Conservation (phyloP, 1,284 basidiomycete genomes). For the Apiotrichum porosum region DNA sequence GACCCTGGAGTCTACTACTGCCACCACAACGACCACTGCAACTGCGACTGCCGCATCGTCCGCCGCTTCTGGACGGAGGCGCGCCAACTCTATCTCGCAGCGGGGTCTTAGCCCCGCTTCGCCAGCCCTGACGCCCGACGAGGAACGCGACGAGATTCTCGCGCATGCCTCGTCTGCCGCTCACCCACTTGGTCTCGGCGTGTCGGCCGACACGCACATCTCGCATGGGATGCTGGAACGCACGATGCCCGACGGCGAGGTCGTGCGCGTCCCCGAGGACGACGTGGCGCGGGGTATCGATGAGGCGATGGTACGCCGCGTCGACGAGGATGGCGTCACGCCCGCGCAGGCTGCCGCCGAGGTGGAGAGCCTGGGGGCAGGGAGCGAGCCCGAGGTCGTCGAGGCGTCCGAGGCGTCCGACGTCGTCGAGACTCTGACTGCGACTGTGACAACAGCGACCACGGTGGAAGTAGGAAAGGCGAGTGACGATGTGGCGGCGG, state of each 20-base stretch:
- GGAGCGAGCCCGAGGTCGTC: too few species aligned
- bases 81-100: background rate
- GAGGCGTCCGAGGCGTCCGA: too few species aligned
- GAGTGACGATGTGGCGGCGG: too few species aligned
- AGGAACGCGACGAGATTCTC: conserved; percentile 16
- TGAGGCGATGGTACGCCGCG: conserved; percentile 22
- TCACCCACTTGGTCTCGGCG: conserved; percentile 45
- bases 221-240: conserved; percentile 39
- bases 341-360: too few species aligned
- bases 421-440: background rate
- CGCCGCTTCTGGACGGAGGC: background rate
- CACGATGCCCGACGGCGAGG: conserved; percentile 31
- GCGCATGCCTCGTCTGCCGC: conserved; percentile 28
- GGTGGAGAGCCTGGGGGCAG: too few species aligned
- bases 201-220: conserved; percentile 34
- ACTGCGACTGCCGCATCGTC: background rate
- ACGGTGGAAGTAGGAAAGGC: too few species aligned
- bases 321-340: conserved; percentile 5
- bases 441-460: too few species aligned
- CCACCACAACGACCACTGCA: background rate
- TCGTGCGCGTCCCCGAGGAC: conserved; percentile 43
- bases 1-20: background rate
- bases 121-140: conserved; percentile 1
- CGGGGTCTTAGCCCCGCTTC: too few species aligned
- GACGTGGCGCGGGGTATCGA: conserved; percentile 42